Evolutionary conservation across 2,329 filamentous ascomycete genomes (phyloP).

Genomic region (Ophiocordyceps camponoti-saundersi): DNA sequence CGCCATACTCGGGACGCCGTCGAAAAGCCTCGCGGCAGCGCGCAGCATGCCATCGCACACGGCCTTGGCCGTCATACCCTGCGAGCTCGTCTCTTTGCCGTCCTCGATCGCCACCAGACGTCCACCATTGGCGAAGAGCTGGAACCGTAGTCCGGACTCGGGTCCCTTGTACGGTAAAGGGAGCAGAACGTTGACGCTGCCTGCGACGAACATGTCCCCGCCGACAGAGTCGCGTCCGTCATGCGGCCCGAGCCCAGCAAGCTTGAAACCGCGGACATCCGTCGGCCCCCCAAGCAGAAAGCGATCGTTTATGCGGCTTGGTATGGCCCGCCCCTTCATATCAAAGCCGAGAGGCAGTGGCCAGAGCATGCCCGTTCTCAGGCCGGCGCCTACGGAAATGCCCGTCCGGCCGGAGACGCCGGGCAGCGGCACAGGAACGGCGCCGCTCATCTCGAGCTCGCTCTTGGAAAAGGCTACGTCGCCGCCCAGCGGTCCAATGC

Average conservation of each 20-base stretch:
- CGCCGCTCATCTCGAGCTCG: conserved; percentile 68
- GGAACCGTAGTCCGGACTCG: conserved; percentile 71
- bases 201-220: conserved; percentile 82
- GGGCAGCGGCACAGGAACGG: conserved; percentile 56
- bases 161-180: conserved; percentile 69
- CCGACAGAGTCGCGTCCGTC: conserved; percentile 77
- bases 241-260: conserved; percentile 75
- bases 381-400: conserved; percentile 64
- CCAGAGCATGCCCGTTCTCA: conserved; percentile 69
- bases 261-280: conserved; percentile 83
- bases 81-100: conserved; percentile 19
- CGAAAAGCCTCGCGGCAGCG: conserved; percentile 54
- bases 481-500: conserved; percentile 65
- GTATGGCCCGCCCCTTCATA: conserved; percentile 32
- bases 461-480: conserved; percentile 90
- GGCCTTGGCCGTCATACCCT: conserved; percentile 20
- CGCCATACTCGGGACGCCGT: conserved; percentile 66
- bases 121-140: conserved; percentile 83
- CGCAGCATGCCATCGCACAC: conserved; percentile 35
- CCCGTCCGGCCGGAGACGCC: conserved; percentile 54
- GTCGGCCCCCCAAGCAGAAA: conserved; percentile 91
- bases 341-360: conserved; percentile 53
- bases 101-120: conserved; percentile 62
- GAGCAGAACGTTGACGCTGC: conserved; percentile 68
- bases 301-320: conserved; percentile 79